A percentile compares a stretch with the other conserved stretches of the same genome.
phyloP scores from a whole-genome alignment of 2,329 filamentous ascomycete species.

The Sporothrix globosa region DNA sequence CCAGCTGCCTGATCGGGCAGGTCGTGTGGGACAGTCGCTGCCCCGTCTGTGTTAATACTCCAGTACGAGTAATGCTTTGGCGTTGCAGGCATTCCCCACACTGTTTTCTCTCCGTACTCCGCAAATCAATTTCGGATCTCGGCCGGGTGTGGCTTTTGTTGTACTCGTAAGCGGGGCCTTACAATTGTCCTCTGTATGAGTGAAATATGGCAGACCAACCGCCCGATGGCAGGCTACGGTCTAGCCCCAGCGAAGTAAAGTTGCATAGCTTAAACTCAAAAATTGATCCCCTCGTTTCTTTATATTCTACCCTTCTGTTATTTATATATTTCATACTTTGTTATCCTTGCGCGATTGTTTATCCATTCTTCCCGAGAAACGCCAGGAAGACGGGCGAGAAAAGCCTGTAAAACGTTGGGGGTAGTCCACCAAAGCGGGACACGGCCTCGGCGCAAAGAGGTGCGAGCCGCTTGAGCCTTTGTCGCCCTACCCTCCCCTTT shows the following conservation, averaged over 20 bases:
- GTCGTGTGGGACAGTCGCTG: not conserved
- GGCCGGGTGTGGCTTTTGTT: not conserved
- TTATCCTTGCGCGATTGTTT: not conserved
- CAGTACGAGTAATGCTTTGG: not conserved
- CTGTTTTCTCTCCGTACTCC: not conserved
- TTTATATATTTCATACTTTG: not conserved
- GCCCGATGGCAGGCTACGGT: not conserved
- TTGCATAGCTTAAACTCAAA: not conserved
- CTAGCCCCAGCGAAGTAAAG: not conserved
- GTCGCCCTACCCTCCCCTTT: not conserved
- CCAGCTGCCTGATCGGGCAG: conserved; percentile 13
- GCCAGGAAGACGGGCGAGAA: too few species aligned
- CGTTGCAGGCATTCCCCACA: conserved; percentile 7
- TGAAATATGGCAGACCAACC: not conserved
- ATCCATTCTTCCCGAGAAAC: not conserved
- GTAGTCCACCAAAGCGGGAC: conserved; percentile 13
- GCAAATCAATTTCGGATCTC: not conserved
- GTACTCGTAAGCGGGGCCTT: not conserved
- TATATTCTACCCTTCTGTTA: not conserved
- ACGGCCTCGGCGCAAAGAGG: conserved; percentile 3
- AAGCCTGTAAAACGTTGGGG: not conserved
- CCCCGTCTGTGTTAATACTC: not conserved
- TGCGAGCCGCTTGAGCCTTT: not conserved
- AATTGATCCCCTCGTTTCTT: not conserved
- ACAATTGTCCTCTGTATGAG: not conserved